Evolutionary conservation across 2,329 filamentous ascomycete genomes (phyloP), one percentile per base, ranked within the genome.

Genomic region (Venturia aucupariae): DNA sequence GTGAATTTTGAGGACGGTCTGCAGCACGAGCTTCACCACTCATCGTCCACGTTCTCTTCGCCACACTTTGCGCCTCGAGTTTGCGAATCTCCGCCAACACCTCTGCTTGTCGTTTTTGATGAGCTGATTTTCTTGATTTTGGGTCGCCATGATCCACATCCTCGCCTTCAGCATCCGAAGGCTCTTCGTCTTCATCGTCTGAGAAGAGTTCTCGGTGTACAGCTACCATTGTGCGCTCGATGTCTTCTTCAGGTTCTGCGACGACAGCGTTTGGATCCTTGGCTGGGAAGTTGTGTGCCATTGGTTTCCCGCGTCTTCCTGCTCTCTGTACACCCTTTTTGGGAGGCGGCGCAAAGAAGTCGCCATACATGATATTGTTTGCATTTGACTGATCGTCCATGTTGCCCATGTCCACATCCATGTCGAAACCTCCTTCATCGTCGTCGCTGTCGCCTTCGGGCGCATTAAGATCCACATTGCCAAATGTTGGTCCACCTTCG

Each of bases 171-270:
- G 80, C 84, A 66, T 75, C 72, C 17, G 75, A 72, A 51, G 75
- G 69, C 0, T 86, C 88, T 65, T 86, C 86, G 10, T 85, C 86
- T 57, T 80, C 77, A 22, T 88, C 89, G 68, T 94, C 90, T 48
- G 96, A 91, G 69, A 97, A 97, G 15, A 99, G 81, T 73, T 97
- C 93, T 60, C 91, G 88, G 62, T 90, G 89, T 32, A 96, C 91
- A 72, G 92, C 87, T 24, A 86, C 87, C 81, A 97, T 96, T 35
- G 92, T 90, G 57, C 90, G 86, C 72, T 92, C 83, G 62, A 97
- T 80, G 46, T 94, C 90, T 32, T 87, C 83, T 11, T 82, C 78
- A 5, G 86, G 79, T 7, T 73, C 72, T 11, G 64, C 66, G 42
- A 73, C 67, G 38, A 71, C 75, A 61, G 74, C 77, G 11, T 73